phyloP scores from a whole-genome alignment of 192 early-diverging fungal species.

The Backusella mclennaniae region DNA sequence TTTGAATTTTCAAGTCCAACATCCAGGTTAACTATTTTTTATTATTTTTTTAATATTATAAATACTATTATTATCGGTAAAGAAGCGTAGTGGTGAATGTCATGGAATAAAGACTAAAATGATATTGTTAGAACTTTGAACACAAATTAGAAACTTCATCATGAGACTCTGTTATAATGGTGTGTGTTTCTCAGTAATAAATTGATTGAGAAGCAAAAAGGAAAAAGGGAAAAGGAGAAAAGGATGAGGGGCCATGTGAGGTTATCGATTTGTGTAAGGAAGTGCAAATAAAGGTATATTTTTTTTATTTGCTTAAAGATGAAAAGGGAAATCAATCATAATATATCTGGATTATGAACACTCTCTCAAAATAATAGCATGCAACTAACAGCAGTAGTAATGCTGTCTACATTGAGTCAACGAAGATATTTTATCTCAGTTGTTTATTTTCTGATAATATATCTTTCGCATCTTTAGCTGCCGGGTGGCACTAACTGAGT shows the following conservation, averaged over 20 bases:
- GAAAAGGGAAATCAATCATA: neutral
- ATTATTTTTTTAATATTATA: too few relatives aligned
- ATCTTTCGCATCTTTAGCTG: neutral
- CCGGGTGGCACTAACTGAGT: neutral
- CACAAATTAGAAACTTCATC: neutral
- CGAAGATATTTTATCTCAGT: neutral
- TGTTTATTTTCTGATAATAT: slow-evolving; percentile 5
- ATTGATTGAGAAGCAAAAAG: neutral
- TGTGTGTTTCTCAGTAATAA: neutral
- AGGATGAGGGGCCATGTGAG: neutral
- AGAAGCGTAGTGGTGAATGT: too few relatives aligned
- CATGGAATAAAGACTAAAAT: too few relatives aligned
- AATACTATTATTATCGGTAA: too few relatives aligned
- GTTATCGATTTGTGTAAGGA: slow-evolving; percentile 5
- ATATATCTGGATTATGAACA: neutral
- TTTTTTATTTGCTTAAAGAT: neutral
- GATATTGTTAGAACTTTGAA: neutral
- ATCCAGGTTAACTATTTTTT: neutral
- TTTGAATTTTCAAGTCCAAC: neutral
- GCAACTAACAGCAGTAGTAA: neutral
- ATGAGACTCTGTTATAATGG: neutral
- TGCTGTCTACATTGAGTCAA: neutral
- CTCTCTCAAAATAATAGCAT: too few relatives aligned
- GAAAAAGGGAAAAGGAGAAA: neutral
- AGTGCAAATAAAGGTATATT: neutral